A percentile compares a stretch with the other conserved stretches of the same genome.
phyloP scores from a whole-genome alignment of 2,329 filamentous ascomycete species.

The Hypoxylon sp. region DNA sequence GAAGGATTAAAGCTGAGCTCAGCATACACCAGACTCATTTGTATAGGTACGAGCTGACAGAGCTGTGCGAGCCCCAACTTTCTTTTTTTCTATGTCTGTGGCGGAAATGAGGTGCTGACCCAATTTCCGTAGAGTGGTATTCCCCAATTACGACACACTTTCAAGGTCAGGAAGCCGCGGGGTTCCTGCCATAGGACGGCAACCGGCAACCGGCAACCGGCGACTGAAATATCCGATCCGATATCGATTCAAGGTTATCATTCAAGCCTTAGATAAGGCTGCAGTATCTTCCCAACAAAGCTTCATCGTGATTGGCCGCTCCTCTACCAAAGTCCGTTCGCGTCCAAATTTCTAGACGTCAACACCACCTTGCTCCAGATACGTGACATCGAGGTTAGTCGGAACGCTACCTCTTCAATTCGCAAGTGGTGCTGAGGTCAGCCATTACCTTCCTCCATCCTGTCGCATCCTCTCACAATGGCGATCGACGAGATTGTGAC shows the following conservation, averaged over 20 bases:
- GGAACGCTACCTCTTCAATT: neutral
- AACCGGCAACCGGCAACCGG: slow-evolving; percentile 17
- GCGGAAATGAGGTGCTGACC: slow-evolving; percentile 27
- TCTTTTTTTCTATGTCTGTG: slow-evolving; percentile 10
- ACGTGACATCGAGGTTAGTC: neutral
- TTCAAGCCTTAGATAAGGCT: slow-evolving; percentile 22
- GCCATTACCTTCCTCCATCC: neutral
- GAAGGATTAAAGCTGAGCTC: slow-evolving; percentile 7
- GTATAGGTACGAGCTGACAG: slow-evolving; percentile 38
- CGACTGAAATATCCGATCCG: slow-evolving; percentile 32
- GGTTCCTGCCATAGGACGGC: slow-evolving; percentile 1
- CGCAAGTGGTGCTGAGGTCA: neutral
- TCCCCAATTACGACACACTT: slow-evolving; percentile 29
- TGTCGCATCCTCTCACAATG: slow-evolving; percentile 58
- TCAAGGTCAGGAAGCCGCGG: neutral
- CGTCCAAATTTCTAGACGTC: slow-evolving; percentile 25
- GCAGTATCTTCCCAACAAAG: neutral
- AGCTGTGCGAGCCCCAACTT: slow-evolving; percentile 30
- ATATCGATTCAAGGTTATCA: neutral
- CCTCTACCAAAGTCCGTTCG: slow-evolving; percentile 6
- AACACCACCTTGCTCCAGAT: slow-evolving; percentile 6
- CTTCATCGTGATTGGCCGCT: slow-evolving; percentile 30
- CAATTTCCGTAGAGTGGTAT: slow-evolving; percentile 24
- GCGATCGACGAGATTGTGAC: slow-evolving; percentile 71
- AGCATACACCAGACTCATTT: neutral